Conservation (phyloP, 108 stramenopile species). For the Skeletonema marinoi region DNA sequence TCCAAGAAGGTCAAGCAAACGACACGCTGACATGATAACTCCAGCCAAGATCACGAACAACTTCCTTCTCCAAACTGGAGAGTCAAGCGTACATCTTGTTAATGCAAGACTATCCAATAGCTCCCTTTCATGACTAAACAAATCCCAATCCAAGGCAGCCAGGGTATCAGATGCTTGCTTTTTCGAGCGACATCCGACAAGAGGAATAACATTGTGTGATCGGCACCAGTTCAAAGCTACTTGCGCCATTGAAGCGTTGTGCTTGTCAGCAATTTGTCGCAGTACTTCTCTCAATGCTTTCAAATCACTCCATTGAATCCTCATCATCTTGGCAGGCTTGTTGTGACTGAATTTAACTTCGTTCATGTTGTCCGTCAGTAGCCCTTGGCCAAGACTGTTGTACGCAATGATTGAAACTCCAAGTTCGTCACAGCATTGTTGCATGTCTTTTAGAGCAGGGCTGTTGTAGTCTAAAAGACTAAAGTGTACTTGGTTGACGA, state of each 20-base stretch:
- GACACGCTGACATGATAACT: constrained; percentile 44
- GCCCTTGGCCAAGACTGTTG: constrained; percentile 76
- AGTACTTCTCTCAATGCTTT: constrained; percentile 50
- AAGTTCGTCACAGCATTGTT: constrained; percentile 56
- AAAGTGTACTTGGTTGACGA: constrained; percentile 75
- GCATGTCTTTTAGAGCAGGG: constrained; percentile 60
- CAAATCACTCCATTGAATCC: constrained; percentile 52
- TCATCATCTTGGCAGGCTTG: constrained; percentile 69
- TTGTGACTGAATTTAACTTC: constrained; percentile 54
- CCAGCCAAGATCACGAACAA: constrained; percentile 58
- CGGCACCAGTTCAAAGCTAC: constrained; percentile 80
- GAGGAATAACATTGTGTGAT: constrained; percentile 60
- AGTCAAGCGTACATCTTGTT: constrained; percentile 50
- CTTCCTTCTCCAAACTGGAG: constrained; percentile 50
- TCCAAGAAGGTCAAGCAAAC: constrained; percentile 27
- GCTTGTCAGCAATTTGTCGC: constrained; percentile 38
- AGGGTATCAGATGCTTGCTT: constrained; percentile 63
- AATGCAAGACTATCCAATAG: constrained; percentile 56
- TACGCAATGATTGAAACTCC: constrained; percentile 68
- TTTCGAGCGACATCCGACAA: constrained; percentile 68
- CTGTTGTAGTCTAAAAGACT: constrained; percentile 71
- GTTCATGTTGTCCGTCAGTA: constrained; percentile 64
- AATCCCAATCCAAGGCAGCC: constrained; percentile 48
- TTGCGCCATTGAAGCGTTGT: constrained; percentile 69
- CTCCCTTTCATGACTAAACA: constrained; percentile 52